phyloP scores from a whole-genome alignment of 805 yeast species.

The Pichia sporocuriosa region DNA sequence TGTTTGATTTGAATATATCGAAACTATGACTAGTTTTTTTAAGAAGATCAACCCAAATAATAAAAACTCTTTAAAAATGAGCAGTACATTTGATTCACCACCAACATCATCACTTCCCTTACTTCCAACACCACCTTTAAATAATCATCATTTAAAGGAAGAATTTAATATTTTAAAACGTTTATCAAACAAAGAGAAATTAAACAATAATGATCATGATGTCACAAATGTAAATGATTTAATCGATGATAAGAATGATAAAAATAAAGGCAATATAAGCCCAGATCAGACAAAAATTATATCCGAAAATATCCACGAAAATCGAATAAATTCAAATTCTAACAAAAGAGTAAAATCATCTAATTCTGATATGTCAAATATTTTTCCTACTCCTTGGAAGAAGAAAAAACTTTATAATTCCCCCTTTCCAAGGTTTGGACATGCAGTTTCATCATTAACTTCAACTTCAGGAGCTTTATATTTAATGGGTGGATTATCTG shows the following conservation, averaged over 20 bases:
- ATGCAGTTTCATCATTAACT: conserved; percentile 70
- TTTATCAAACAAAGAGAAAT: background rate
- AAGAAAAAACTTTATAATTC: conserved; percentile 58
- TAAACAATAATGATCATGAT: no score
- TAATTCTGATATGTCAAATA: no score
- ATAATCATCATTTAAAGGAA: background rate
- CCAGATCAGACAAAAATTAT: no score
- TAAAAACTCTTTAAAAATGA: background rate
- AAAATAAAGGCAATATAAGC: no score
- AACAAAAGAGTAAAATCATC: no score
- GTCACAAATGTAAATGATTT: no score
- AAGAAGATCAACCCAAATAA: conserved; percentile 7
- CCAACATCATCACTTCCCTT: conserved; percentile 5
- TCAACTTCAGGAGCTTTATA: conserved; percentile 77
- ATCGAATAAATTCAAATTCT: no score
- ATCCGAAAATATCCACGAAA: no score
- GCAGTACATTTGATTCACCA: background rate
- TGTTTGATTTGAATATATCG: no score
- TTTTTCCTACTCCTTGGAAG: conserved; percentile 65
- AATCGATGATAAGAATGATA: no score
- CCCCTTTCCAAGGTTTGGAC: conserved; percentile 94
- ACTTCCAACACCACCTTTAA: conserved; percentile 1
- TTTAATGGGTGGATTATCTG: conserved; percentile 93
- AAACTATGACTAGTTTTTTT: conserved; percentile 8
- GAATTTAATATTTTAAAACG: background rate